Evolutionary conservation across 2,329 filamentous ascomycete species (phyloP).

Genomic region (Cladosporium cucumerinum): DNA sequence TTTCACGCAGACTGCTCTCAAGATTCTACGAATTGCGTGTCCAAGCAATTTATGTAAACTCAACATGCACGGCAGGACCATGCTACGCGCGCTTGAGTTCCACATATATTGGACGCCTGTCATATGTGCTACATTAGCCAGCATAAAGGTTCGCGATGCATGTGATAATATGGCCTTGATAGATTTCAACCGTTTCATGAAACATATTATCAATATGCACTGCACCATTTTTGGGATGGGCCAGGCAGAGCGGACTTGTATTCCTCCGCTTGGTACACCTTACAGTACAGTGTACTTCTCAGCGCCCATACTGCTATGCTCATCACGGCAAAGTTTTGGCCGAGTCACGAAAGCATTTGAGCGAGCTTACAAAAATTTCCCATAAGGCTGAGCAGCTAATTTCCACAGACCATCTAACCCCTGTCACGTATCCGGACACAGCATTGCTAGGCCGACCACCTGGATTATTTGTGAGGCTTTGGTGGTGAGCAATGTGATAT

Average conservation of each 20-base stretch:
- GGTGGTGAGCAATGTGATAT: conserved; percentile 1
- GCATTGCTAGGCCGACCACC: conserved; percentile 7
- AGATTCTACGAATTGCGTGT: not conserved
- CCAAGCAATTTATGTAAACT: not conserved
- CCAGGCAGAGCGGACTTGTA: not conserved
- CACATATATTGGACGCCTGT: not conserved
- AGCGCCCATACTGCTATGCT: not conserved
- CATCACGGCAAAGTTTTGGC: not conserved
- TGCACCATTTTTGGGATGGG: not conserved
- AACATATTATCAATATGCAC: not conserved
- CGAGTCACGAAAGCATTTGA: not conserved
- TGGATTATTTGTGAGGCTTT: not conserved
- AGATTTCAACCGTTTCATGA: not conserved
- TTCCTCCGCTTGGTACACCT: not conserved
- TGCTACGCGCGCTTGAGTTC: not conserved
- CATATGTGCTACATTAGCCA: not conserved
- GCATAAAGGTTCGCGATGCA: not conserved
- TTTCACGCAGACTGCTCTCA: not conserved
- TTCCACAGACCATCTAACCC: not conserved
- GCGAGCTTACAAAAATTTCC: not conserved
- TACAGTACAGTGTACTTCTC: not conserved
- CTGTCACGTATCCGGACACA: conserved; percentile 1
- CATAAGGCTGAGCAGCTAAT: conserved; percentile 2
- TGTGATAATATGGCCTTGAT: not conserved
- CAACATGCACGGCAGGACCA: not conserved